Conservation (phyloP, 768 basidiomycete genomes). For the Lactifluus piperatus region DNA sequence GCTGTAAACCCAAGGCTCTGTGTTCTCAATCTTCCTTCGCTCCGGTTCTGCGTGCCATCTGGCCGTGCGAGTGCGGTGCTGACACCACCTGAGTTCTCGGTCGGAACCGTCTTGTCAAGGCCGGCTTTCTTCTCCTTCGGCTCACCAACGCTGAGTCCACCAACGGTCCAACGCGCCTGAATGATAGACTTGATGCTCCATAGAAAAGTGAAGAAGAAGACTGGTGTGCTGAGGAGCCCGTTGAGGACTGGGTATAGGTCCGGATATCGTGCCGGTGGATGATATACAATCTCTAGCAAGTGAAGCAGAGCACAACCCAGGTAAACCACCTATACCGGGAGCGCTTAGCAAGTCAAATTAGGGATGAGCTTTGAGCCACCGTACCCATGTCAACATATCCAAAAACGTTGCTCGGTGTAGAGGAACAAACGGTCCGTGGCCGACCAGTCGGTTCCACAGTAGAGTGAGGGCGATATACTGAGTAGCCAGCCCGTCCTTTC, state of each 20-base stretch:
- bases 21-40: slow-evolving; percentile 5
- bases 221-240: slow-evolving; percentile 67
- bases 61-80: slow-evolving; percentile 1
- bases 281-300: slow-evolving; percentile 47
- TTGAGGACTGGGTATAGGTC: slow-evolving; percentile 84
- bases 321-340: slow-evolving; percentile 42
- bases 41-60: background rate
- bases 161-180: slow-evolving; percentile 73
- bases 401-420: slow-evolving; percentile 40
- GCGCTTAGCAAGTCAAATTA: background rate
- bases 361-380: slow-evolving; percentile 17
- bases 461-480: slow-evolving; percentile 62
- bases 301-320: slow-evolving; percentile 47
- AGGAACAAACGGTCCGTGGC: slow-evolving; percentile 55
- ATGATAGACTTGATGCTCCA: slow-evolving; percentile 82
- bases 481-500: slow-evolving; percentile 64
- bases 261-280: slow-evolving; percentile 69
- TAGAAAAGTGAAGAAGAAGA: slow-evolving; percentile 78
- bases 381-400: slow-evolving; percentile 44
- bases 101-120: background rate
- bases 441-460: slow-evolving; percentile 79
- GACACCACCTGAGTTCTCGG: background rate
- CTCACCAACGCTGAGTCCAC: slow-evolving; percentile 34
- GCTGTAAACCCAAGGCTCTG: background rate
- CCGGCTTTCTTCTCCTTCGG: slow-evolving; percentile 1